A percentile compares a stretch with the other conserved stretches of the same genome.
Conservation (phyloP, 2,329 filamentous ascomycete species). For the Nectriaceae sp. region DNA sequence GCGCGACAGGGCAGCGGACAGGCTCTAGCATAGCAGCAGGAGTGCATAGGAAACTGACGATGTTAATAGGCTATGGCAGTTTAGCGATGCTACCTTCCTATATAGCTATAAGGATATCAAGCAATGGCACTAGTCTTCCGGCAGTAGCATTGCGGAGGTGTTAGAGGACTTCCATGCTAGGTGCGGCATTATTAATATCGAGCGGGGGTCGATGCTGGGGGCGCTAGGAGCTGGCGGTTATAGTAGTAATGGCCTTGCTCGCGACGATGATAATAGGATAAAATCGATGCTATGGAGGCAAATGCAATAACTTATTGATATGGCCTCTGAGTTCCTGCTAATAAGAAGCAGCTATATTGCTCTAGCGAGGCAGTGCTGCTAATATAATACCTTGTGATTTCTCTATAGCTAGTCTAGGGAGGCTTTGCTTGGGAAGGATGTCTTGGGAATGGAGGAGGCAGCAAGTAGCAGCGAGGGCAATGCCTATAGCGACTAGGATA, state of each 20-base stretch:
- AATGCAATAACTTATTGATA: not conserved
- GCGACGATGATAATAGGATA: not conserved
- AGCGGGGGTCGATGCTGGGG: not conserved
- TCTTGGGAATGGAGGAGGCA: constrained; percentile 1
- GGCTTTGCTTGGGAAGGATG: too few relatives aligned
- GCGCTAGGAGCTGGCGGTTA: too few relatives aligned
- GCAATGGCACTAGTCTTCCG: not conserved
- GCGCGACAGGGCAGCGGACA: not conserved
- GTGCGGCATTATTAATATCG: not conserved
- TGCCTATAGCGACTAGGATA: constrained; percentile 2
- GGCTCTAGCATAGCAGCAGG: not conserved
- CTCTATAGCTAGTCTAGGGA: constrained; percentile 2
- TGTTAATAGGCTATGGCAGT: not conserved
- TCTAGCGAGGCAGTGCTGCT: not conserved
- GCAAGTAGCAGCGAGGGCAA: not conserved
- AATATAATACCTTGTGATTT: not conserved
- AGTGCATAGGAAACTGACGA: not conserved
- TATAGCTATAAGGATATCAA: too few relatives aligned
- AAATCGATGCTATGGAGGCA: not conserved
- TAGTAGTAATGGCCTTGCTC: not conserved
- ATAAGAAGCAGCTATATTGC: not conserved
- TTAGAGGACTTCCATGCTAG: not conserved
- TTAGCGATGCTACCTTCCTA: too few relatives aligned
- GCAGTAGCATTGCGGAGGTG: not conserved
- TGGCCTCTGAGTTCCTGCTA: not conserved